These are phyloP conservation scores for Murraya paniculata DNA, from an alignment of 345 rosid species.

Conservation along the genomic window DNA sequence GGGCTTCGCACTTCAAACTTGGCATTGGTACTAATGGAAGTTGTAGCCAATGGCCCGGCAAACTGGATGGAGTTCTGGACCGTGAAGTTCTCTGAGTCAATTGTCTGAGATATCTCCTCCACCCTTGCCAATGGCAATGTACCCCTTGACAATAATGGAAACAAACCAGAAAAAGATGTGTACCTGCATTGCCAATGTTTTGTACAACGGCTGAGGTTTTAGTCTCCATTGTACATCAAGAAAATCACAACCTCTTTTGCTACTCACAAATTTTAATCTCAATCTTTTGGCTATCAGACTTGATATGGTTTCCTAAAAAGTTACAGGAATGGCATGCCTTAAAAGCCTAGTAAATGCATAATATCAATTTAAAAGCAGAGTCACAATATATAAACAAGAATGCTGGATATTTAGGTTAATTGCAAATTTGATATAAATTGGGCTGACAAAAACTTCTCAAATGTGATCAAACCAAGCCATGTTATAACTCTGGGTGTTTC, in stretches of 20 bases:
- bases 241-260: neutral
- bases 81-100: constrained; percentile 76
- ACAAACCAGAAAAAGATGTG: constrained; percentile 76
- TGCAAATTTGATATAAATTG: neutral
- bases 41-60: constrained; percentile 73
- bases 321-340: neutral
- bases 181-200: constrained; percentile 43
- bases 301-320: neutral
- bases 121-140: constrained; percentile 59
- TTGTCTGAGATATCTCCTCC: constrained; percentile 91
- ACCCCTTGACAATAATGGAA: constrained; percentile 74
- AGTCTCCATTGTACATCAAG: neutral
- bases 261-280: neutral
- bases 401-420: neutral
- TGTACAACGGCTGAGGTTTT: neutral
- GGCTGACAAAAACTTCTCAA: neutral
- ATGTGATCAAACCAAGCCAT: neutral
- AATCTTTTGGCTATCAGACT: neutral
- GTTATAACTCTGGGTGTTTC: neutral
- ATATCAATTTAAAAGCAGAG: neutral
- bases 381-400: neutral
- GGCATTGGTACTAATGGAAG: constrained; percentile 80
- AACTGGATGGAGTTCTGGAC: constrained; percentile 78
- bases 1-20: constrained; percentile 91
- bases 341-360: neutral